phyloP scores from a whole-genome alignment of 257 asterid genomes.

The Leonotis leonurus region DNA sequence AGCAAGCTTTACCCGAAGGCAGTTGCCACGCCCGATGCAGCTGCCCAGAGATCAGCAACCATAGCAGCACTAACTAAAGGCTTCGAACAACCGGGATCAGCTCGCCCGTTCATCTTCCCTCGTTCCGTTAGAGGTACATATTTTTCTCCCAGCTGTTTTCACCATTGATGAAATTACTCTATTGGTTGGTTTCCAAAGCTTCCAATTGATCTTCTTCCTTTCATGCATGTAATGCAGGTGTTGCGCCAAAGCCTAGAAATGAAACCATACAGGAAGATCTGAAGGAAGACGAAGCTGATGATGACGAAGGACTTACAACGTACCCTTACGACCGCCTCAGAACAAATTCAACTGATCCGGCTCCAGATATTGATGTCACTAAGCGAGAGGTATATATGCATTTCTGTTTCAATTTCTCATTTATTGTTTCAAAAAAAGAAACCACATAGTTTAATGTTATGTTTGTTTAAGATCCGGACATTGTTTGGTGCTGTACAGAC shows the following conservation, averaged over 20 bases:
- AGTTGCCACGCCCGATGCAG: slow-evolving; percentile 50
- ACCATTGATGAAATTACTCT: too few species aligned
- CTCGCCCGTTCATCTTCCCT: slow-evolving; percentile 54
- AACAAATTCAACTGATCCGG: slow-evolving; percentile 43
- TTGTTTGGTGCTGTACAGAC: slow-evolving; percentile 38
- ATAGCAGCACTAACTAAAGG: slow-evolving; percentile 57
- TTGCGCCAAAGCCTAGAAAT: slow-evolving; percentile 32
- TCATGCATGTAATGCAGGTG: slow-evolving; percentile 37
- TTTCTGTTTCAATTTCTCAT: background rate
- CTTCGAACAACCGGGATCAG: slow-evolving; percentile 51
- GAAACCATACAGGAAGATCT: slow-evolving; percentile 78
- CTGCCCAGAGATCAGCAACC: slow-evolving; percentile 59
- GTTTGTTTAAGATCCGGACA: background rate
- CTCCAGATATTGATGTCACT: slow-evolving; percentile 57
- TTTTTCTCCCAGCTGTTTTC: background rate
- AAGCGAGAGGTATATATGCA: slow-evolving; percentile 58
- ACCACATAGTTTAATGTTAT: too few species aligned
- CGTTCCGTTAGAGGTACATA: slow-evolving; percentile 53
- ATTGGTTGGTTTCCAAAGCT: too few species aligned
- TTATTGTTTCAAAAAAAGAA: too few species aligned
- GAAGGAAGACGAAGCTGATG: slow-evolving; percentile 64
- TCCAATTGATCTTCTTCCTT: background rate
- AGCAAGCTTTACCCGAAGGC: slow-evolving; percentile 72
- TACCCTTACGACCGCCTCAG: slow-evolving; percentile 67
- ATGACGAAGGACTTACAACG: slow-evolving; percentile 36